These are phyloP conservation scores for Sporothrix pseudoabietina DNA, from an alignment of 2,329 filamentous ascomycete genomes.

Conservation along the genomic window DNA sequence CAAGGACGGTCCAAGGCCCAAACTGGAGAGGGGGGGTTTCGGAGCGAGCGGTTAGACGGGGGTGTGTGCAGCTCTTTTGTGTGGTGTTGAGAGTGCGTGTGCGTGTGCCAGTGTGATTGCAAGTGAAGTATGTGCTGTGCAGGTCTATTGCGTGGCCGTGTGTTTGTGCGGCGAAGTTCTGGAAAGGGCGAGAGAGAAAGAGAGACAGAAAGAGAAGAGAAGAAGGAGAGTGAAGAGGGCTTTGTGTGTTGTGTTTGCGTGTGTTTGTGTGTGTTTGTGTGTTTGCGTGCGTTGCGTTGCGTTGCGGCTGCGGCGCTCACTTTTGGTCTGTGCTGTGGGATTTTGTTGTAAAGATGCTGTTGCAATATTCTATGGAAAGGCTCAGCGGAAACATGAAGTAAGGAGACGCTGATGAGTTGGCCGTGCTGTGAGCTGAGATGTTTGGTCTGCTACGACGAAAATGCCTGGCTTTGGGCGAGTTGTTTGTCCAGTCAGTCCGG, in stretches of 20 bases:
- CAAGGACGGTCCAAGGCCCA: constrained; percentile 1
- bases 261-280: neutral
- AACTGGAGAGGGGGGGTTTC: constrained; percentile 26
- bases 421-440: neutral
- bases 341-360: neutral
- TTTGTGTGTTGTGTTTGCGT: neutral
- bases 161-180: constrained; percentile 8
- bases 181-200: neutral
- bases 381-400: neutral
- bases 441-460: neutral
- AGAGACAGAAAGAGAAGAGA: neutral
- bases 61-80: constrained; percentile 2
- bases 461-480: neutral
- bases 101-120: neutral
- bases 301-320: neutral
- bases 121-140: neutral
- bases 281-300: neutral
- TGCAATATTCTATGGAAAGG: neutral
- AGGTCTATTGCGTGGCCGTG: constrained; percentile 13
- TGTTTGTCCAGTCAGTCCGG: neutral
- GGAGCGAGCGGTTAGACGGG: constrained; percentile 21
- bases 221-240: neutral
- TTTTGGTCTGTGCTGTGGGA: neutral
- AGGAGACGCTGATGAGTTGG: neutral
- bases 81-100: neutral